These are phyloP conservation scores for Fusarium miscanthi DNA, from an alignment of 2,329 filamentous ascomycete species.

Conservation along the genomic window DNA sequence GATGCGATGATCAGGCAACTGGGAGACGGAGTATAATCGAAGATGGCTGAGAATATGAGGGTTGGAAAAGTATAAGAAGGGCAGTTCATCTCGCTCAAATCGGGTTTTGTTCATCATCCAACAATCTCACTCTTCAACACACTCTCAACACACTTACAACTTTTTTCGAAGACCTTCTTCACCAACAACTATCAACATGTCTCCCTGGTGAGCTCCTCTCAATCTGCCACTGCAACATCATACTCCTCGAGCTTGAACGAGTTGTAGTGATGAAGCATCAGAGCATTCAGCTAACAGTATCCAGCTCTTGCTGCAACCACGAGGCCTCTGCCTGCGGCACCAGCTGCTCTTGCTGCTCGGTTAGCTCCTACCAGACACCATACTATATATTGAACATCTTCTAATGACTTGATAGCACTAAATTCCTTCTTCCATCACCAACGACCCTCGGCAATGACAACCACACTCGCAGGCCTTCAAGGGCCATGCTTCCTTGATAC, in stretches of 20 bases:
- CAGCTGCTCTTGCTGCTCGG: slow-evolving; percentile 45
- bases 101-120: slow-evolving; percentile 40
- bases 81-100: slow-evolving; percentile 26
- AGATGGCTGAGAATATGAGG: slow-evolving; percentile 10
- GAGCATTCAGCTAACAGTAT: slow-evolving; percentile 1
- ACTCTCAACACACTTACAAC: slow-evolving; percentile 30
- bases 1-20: slow-evolving; percentile 44
- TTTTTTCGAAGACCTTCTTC: slow-evolving; percentile 42
- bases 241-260: neutral
- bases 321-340: slow-evolving; percentile 29
- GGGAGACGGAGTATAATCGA: slow-evolving; percentile 3
- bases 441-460: slow-evolving; percentile 23
- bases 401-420: slow-evolving; percentile 42
- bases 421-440: slow-evolving; percentile 34
- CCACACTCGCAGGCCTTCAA: slow-evolving; percentile 9
- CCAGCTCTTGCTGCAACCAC: slow-evolving; percentile 42
- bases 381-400: neutral
- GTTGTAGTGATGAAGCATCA: neutral
- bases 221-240: neutral
- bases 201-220: slow-evolving; percentile 44
- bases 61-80: slow-evolving; percentile 42
- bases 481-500: slow-evolving; percentile 23
- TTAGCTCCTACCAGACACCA: neutral
- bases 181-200: slow-evolving; percentile 44
- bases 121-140: slow-evolving; percentile 37